Evolutionary conservation across 2,329 filamentous ascomycete species (phyloP).

Genomic region (Cercospora sesami): DNA sequence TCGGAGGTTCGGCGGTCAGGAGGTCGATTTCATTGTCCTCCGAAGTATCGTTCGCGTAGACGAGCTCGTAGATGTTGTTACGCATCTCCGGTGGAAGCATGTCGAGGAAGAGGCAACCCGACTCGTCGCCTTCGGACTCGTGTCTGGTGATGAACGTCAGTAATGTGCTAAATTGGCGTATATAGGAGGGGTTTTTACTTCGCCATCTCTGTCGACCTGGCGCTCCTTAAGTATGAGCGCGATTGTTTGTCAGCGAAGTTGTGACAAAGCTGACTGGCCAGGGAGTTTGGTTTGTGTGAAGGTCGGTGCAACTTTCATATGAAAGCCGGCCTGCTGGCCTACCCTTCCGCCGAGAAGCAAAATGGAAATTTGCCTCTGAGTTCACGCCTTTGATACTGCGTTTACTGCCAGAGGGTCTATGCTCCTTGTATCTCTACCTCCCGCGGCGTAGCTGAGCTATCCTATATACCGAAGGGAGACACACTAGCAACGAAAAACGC

Average conservation of each 20-base stretch:
- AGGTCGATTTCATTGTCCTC: constrained; percentile 3
- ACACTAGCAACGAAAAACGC: background rate
- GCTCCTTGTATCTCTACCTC: background rate
- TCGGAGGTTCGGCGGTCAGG: background rate
- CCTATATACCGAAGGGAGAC: background rate
- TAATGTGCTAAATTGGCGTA: too few relatives aligned
- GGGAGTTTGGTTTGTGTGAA: background rate
- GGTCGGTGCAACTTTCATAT: background rate
- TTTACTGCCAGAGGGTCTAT: background rate
- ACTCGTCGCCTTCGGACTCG: too few relatives aligned
- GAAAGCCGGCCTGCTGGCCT: background rate
- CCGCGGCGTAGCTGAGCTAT: background rate
- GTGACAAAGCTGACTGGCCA: background rate
- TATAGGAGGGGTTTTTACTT: too few relatives aligned
- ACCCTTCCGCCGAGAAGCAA: background rate
- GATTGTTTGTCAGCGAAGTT: background rate
- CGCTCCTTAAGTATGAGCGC: background rate
- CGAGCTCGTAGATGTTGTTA: constrained; percentile 15
- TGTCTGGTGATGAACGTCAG: too few relatives aligned
- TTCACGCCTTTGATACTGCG: background rate
- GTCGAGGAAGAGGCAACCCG: background rate
- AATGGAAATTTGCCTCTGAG: background rate
- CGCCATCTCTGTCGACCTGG: background rate
- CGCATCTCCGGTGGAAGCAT: background rate
- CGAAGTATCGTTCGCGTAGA: background rate